These are phyloP conservation scores for Hypoxylon sp. DNA, from an alignment of 2,329 filamentous ascomycete genomes.

Conservation along the genomic window DNA sequence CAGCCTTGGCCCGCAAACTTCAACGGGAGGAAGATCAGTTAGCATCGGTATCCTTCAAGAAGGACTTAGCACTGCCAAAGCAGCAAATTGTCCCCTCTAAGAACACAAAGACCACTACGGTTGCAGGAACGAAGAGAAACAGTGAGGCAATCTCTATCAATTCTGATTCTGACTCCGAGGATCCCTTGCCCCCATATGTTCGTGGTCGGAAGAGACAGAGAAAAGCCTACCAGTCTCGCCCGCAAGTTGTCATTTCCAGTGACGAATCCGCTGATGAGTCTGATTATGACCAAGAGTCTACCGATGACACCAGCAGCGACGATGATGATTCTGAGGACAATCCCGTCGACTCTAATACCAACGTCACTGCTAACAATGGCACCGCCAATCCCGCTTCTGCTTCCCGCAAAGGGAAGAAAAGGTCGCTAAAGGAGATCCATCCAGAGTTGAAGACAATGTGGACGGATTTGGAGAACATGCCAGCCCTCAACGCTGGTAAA, in stretches of 20 bases:
- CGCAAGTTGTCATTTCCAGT: background rate
- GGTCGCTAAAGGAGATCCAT: constrained; percentile 80
- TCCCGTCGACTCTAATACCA: background rate
- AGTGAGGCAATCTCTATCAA: background rate
- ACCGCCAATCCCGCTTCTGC: too few relatives aligned
- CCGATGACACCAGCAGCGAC: background rate
- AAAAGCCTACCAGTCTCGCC: background rate
- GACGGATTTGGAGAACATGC: constrained; percentile 78
- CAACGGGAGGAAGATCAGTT: constrained; percentile 50
- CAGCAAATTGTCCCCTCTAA: too few relatives aligned
- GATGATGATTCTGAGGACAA: background rate
- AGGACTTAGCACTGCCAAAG: too few relatives aligned
- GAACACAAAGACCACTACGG: background rate
- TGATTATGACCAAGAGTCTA: constrained; percentile 29
- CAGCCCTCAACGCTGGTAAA: constrained; percentile 73
- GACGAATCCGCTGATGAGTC: constrained; percentile 39
- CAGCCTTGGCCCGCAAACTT: constrained; percentile 42
- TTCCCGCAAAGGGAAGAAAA: background rate
- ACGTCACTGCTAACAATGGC: background rate
- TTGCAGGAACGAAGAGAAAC: constrained; percentile 6
- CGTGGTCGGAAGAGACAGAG: background rate
- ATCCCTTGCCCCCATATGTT: background rate
- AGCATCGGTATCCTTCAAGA: background rate
- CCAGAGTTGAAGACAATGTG: constrained; percentile 89
- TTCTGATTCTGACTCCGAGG: constrained; percentile 15